Percentiles rank a stretch among this genome's conserved stretches.
Conservation (phyloP, 768 basidiomycete genomes). For the Termitomyces eurrhizus region DNA sequence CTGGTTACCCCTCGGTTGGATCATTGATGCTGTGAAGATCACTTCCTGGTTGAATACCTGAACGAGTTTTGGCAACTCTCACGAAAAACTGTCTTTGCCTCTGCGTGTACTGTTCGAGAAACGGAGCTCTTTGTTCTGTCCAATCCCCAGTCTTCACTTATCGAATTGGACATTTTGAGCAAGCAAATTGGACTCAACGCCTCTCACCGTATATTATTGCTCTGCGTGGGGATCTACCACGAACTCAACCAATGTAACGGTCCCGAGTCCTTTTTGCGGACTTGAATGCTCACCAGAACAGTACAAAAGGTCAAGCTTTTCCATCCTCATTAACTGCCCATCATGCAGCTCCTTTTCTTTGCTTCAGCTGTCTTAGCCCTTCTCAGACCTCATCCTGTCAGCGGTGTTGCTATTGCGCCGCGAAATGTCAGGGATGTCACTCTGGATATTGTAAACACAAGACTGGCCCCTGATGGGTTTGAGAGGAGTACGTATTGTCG, state of each 20-base stretch:
- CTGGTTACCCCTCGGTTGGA: neutral
- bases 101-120: neutral
- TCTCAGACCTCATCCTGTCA: slow-evolving; percentile 9
- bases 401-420: slow-evolving; percentile 2
- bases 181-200: neutral
- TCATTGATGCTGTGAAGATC: slow-evolving; percentile 3
- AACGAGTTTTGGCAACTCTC: slow-evolving; percentile 1
- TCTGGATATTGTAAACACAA: slow-evolving; percentile 18
- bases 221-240: slow-evolving; percentile 1
- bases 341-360: slow-evolving; percentile 11
- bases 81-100: slow-evolving; percentile 5
- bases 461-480: slow-evolving; percentile 21
- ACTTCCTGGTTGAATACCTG: slow-evolving; percentile 2
- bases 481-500: slow-evolving; percentile 14
- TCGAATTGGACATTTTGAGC: slow-evolving; percentile 1
- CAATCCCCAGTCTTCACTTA: slow-evolving; percentile 12
- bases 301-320: slow-evolving; percentile 10
- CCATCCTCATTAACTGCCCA: slow-evolving; percentile 8
- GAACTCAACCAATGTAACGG: neutral
- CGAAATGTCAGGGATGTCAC: slow-evolving; percentile 8
- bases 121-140: neutral
- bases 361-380: slow-evolving; percentile 11
- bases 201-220: slow-evolving; percentile 7
- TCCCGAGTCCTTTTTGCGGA: slow-evolving; percentile 13
- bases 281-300: neutral